Base-by-base conservation (phyloP, 257 asterid species). In the Solanum etuberosum region DNA sequence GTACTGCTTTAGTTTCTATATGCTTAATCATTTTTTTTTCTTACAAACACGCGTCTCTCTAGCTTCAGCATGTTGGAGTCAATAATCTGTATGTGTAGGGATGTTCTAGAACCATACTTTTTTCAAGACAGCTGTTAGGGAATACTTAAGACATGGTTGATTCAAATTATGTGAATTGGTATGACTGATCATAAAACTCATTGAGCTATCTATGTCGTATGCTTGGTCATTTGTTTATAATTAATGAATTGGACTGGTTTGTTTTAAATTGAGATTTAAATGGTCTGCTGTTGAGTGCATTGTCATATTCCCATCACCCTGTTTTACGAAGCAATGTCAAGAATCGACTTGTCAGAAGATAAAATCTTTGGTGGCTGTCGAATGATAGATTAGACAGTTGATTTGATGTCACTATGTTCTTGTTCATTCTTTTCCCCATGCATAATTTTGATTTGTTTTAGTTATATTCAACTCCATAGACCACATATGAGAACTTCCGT, bases 401-500 rank as follows among this genome's bases (percentile, higher is more conserved):
- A 32, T 71, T 71, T 71, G 80, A 18, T 71, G 23, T 32, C 48
- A 34, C 48, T 72, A 21, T 35, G 8, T 5, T 72, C 9, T 43
- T 43, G 48, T 42, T 25, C 9, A 25, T 77, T 25, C 4, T 71
- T 18, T 72, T 7, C 14, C 81, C 48, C 48, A 35, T 72, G 25
- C 68, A 29, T 80, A 1, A 29, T 43, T 46, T 80, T 80, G 42
- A 80, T 81, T 48, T 31, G 68, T 81, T 48, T 81, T 78, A 13
- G 32, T 32, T 67, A 43, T 31, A 31, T 20, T 29, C 51, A 15
- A 82, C 46, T 85, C 34, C 40, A 63, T 92, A 95, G 98, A 95
- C 98, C 5, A 94, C 98, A 9, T 93, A 94, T 27, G 98, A 95
- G 89, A 93, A 92, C 85, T 92, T 95, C 82, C 90, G 98, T 1